Evolutionary conservation across 2,329 filamentous ascomycete genomes (phyloP).

Genomic region (Pseudomassariella vexata): DNA sequence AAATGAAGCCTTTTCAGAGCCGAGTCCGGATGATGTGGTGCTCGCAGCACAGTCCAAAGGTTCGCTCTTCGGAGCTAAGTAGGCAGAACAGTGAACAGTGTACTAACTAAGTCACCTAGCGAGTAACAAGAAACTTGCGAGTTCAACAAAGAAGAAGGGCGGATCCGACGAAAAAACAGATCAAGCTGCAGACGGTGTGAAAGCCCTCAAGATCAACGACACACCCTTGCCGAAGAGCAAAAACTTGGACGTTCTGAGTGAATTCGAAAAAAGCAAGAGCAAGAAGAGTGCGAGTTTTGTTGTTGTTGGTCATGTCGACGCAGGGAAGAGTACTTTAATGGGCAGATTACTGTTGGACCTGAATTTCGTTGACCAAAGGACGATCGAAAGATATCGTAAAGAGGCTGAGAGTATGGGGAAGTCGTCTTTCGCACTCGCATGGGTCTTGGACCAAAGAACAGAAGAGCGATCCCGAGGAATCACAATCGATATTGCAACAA

Average conservation of each 20-base stretch:
- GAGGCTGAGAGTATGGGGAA: slow-evolving; percentile 92
- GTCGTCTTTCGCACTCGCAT: slow-evolving; percentile 90
- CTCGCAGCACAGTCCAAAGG: slow-evolving; percentile 83
- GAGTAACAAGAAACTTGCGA: slow-evolving; percentile 37
- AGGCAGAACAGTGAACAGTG: slow-evolving; percentile 38
- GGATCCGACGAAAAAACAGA: slow-evolving; percentile 28
- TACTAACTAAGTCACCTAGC: slow-evolving; percentile 48
- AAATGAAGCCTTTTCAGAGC: slow-evolving; percentile 67
- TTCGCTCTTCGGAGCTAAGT: slow-evolving; percentile 54
- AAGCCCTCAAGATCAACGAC: slow-evolving; percentile 41
- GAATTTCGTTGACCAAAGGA: slow-evolving; percentile 80
- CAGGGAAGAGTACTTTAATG: slow-evolving; percentile 97
- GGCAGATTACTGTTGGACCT: slow-evolving; percentile 86
- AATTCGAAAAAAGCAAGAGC: slow-evolving; percentile 67
- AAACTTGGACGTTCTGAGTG: slow-evolving; percentile 76
- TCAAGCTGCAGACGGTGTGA: slow-evolving; percentile 24
- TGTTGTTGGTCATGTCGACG: slow-evolving; percentile 92
- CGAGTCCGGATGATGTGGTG: slow-evolving; percentile 89
- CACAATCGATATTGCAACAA: slow-evolving; percentile 94
- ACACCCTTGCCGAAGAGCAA: slow-evolving; percentile 60
- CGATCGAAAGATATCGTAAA: slow-evolving; percentile 79
- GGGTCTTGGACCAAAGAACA: slow-evolving; percentile 88
- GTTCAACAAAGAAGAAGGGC: slow-evolving; percentile 33
- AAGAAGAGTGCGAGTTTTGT: slow-evolving; percentile 89
- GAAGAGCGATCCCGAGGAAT: slow-evolving; percentile 88